Base-by-base conservation (phyloP, 768 basidiomycete genomes). In the Pleurotus sapidus region DNA sequence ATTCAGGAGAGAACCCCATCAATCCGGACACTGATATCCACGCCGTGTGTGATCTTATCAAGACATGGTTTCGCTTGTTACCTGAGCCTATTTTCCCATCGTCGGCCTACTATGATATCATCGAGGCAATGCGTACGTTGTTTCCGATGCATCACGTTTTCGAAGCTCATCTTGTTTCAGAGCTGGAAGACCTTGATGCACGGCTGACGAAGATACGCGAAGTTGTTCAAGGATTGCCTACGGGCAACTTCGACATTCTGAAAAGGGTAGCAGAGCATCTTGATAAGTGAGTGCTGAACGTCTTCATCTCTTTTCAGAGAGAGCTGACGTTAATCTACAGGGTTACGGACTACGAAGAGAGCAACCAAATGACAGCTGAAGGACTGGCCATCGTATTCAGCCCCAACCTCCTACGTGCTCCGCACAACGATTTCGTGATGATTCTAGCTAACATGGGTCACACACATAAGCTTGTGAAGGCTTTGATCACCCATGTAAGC, bases 361-460 rank as follows among this genome's bases (percentile, higher is more conserved):
- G 86, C 49, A 95, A 93, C 63, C 92, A 94, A 59, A 95, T 95
- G 93, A 91, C 89, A 1, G 86, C 90, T 1, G 87, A 93, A 61
- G 86, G 88, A 5, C 77, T 95, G 3, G 87, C 93, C 0, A 92
- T 93, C 53, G 91, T 93, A 15, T 93, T 93, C 70, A 89, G 89
- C 59, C 91, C 89, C 5, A 92, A 91, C 65, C 70, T 93, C 47
- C 67, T 91, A 51, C 84, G 90, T 17, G 86, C 89, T 3, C 89
- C 88, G 2, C 84, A 88, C 65, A 89, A 89, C 59, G 87, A 91
- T 66, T 88, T 91, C 70, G 83, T 80, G 9, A 78, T 88, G 70
- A 88, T 91, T 63, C 77, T 92, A 59, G 81, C 86, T 56, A 91
- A 92, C 63, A 92, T 93, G 90, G 84, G 84, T 14, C 74, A 84